A percentile compares a stretch with the other conserved stretches of the same genome.
These are phyloP conservation scores for bread wheat (Triticum aestivum) DNA, from an alignment of 176 grass and related monocot species.

Conservation along the genomic window IWGSC_CS_RefSeq_v2.1 NC_057802.1:33186642-33187141, in stretches of 20 bases:
- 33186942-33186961: slow-evolving; percentile 83
- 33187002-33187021: slow-evolving; percentile 94
- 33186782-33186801: slow-evolving; percentile 49
- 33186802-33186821: slow-evolving; percentile 52
- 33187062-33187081: slow-evolving; percentile 73
- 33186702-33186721: slow-evolving; percentile 21
- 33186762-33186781: slow-evolving; percentile 96
- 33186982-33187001: slow-evolving; percentile 96
- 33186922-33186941: slow-evolving; percentile 96
- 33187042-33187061: slow-evolving; percentile 85
- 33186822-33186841: slow-evolving; percentile 50
- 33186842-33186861: slow-evolving; percentile 87
- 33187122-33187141: slow-evolving; percentile 68
- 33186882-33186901: slow-evolving; percentile 87
- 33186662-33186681: slow-evolving; percentile 48
- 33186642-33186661: slow-evolving; percentile 43
- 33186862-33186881: slow-evolving; percentile 85
- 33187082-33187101: slow-evolving; percentile 60
- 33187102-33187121: slow-evolving; percentile 72
- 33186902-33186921: slow-evolving; percentile 84
- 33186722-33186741: neutral
- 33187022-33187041: slow-evolving; percentile 87
- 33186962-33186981: slow-evolving; percentile 96
- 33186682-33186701: slow-evolving; percentile 15
- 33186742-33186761: slow-evolving; percentile 45